phyloP scores from a whole-genome alignment of 140 eudicot species.

The Bidens hawaiensis region DNA sequence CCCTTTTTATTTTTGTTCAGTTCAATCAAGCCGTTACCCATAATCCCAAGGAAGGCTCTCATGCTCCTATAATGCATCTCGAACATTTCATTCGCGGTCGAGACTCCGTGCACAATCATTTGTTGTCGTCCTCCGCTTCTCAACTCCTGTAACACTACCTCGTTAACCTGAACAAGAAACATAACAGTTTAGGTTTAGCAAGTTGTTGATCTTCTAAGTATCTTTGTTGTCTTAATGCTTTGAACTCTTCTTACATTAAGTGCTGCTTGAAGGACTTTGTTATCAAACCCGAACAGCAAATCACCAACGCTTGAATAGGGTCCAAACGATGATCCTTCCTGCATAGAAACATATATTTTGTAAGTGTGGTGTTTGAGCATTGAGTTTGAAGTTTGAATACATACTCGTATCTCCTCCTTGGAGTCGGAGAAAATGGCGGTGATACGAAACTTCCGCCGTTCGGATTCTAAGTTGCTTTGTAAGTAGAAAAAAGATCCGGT shows the following conservation, averaged over 20 bases:
- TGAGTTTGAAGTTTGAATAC: neutral
- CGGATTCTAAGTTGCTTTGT: constrained; percentile 56
- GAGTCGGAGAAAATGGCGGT: constrained; percentile 59
- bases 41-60: constrained; percentile 37
- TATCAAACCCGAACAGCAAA: constrained; percentile 61
- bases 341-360: neutral
- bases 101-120: constrained; percentile 46
- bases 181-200: neutral
- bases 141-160: constrained; percentile 47
- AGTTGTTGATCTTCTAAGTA: neutral
- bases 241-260: constrained; percentile 33
- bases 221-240: neutral
- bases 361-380: neutral
- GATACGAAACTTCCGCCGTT: constrained; percentile 55
- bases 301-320: constrained; percentile 62
- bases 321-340: constrained; percentile 41
- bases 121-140: constrained; percentile 36
- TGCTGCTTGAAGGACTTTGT: constrained; percentile 61
- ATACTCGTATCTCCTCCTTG: constrained; percentile 40
- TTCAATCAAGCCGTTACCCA: constrained; percentile 19
- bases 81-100: constrained; percentile 13
- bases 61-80: constrained; percentile 36
- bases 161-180: constrained; percentile 41
- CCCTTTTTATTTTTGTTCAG: constrained; percentile 32
- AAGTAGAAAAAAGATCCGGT: constrained; percentile 66